Conservation (phyloP, 495 filamentous ascomycete genomes). For the Amniculicola lignicola region DNA sequence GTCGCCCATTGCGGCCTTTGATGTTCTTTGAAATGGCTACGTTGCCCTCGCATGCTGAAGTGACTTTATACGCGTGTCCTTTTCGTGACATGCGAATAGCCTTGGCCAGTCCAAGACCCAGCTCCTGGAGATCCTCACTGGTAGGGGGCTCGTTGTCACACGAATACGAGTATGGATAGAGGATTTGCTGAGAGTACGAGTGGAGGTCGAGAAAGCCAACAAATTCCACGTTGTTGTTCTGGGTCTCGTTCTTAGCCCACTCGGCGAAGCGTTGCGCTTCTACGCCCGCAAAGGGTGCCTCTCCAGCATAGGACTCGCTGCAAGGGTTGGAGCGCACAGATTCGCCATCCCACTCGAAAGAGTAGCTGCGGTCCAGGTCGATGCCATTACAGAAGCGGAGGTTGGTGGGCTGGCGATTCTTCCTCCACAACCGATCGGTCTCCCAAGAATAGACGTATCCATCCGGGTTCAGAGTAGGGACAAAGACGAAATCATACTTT, state of each 20-base stretch:
- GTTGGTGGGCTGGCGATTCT: conserved; percentile 82
- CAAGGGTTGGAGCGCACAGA: conserved; percentile 73
- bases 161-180: conserved; percentile 88
- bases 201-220: conserved; percentile 87
- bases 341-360: conserved; percentile 72
- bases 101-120: conserved; percentile 85
- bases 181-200: conserved; percentile 91
- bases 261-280: conserved; percentile 73
- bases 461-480: conserved; percentile 89
- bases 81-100: conserved; percentile 74
- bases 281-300: conserved; percentile 75
- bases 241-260: conserved; percentile 83
- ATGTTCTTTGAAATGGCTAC: conserved; percentile 40
- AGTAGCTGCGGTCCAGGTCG: conserved; percentile 83
- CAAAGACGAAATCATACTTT: conserved; percentile 80
- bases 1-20: conserved; percentile 26
- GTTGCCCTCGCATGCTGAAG: conserved; percentile 85
- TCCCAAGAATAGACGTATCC: conserved; percentile 95
- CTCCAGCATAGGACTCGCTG: conserved; percentile 85
- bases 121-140: conserved; percentile 85
- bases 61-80: conserved; percentile 67
- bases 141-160: conserved; percentile 75
- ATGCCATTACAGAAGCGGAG: conserved; percentile 81
- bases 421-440: conserved; percentile 88
- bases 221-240: conserved; percentile 65